Percentiles rank a stretch among this genome's conserved stretches.
Conservation (phyloP, 2,329 filamentous ascomycete species). For the Talaromyces sp. region DNA sequence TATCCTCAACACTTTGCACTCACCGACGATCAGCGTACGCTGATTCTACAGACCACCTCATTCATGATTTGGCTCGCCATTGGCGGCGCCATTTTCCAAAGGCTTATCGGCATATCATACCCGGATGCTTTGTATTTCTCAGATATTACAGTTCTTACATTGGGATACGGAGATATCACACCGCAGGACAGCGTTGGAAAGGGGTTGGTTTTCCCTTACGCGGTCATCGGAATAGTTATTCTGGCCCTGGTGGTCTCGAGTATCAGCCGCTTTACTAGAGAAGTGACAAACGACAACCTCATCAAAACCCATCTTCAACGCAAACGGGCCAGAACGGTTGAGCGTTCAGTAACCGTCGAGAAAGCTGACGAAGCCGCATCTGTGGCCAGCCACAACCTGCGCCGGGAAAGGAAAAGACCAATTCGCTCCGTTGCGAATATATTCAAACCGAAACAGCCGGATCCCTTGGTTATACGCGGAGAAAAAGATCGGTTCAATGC, state of each 20-base stretch:
- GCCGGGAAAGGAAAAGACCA: constrained; percentile 1
- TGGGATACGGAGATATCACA: constrained; percentile 61
- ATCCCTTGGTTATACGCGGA: constrained; percentile 54
- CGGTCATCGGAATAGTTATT: constrained; percentile 76
- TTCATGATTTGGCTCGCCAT: constrained; percentile 76
- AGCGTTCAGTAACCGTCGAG: constrained; percentile 45
- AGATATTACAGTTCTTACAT: constrained; percentile 60
- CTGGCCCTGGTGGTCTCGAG: constrained; percentile 78
- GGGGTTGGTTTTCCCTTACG: constrained; percentile 74
- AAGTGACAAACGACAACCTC: constrained; percentile 59
- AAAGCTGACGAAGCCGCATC: constrained; percentile 7
- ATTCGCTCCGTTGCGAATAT: constrained; percentile 19
- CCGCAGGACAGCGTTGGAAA: constrained; percentile 53
- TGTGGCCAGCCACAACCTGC: background rate
- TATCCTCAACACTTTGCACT: constrained; percentile 75
- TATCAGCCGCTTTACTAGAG: constrained; percentile 61
- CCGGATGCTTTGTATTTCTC: constrained; percentile 76
- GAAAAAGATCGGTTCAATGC: constrained; percentile 67
- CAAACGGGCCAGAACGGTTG: constrained; percentile 49
- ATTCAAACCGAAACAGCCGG: constrained; percentile 28
- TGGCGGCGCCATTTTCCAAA: constrained; percentile 69
- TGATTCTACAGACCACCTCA: constrained; percentile 86
- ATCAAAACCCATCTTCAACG: constrained; percentile 54
- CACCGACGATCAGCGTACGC: constrained; percentile 72
- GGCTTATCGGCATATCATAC: constrained; percentile 68